Percentiles rank a stretch among this genome's conserved stretches.
These are phyloP conservation scores for Gillenia trifoliata DNA, from an alignment of 306 rosid genomes.

Conservation along the genomic window DNA sequence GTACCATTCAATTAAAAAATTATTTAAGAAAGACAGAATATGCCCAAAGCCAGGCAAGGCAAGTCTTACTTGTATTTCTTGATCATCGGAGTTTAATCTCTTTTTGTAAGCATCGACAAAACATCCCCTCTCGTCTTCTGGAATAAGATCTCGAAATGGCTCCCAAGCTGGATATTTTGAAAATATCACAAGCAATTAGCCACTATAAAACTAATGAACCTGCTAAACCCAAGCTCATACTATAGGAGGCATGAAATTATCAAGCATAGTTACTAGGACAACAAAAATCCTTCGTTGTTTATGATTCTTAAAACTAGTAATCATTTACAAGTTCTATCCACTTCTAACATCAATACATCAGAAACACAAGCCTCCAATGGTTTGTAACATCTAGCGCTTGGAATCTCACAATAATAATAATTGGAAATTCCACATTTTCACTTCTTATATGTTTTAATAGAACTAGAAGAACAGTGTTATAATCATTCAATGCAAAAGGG, in stretches of 20 bases:
- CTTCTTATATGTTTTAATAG: background rate
- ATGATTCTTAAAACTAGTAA: background rate
- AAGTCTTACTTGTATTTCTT: slow-evolving; percentile 66
- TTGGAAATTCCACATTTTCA: background rate
- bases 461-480: background rate
- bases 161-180: slow-evolving; percentile 69
- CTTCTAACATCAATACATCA: background rate
- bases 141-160: slow-evolving; percentile 83
- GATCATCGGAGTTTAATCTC: slow-evolving; percentile 76
- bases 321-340: background rate
- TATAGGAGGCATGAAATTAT: background rate
- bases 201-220: slow-evolving; percentile 5
- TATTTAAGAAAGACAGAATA: background rate
- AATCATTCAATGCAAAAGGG: background rate
- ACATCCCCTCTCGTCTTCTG: slow-evolving; percentile 72
- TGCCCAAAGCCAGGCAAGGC: slow-evolving; percentile 18
- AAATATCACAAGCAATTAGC: slow-evolving; percentile 22
- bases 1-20: background rate
- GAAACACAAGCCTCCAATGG: background rate
- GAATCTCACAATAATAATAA: too few relatives aligned
- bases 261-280: background rate
- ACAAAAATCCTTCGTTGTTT: background rate
- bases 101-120: slow-evolving; percentile 71
- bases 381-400: too few relatives aligned
- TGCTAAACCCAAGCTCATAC: background rate